Evolutionary conservation across 1,139 yeast genomes (phyloP), one percentile per base, ranked within the genome.

Genomic region (Suhomyces anneliseae): DNA sequence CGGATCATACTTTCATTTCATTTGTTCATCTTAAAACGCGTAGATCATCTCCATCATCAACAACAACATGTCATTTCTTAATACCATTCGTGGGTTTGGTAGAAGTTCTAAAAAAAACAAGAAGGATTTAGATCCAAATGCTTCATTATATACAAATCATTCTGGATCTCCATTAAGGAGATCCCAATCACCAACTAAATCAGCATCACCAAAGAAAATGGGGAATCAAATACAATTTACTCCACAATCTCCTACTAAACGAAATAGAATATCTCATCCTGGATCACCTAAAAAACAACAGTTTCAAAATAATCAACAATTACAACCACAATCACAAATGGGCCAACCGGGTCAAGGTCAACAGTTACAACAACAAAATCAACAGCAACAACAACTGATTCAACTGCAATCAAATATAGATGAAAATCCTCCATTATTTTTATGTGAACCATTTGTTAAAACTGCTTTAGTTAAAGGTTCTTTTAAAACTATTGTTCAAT

Each of bases 391-490:
- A 31, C 36, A 26, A 26, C 43, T 37, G 35, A 14, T 19, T 26
- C 19, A 15, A 34, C 42, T 11, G 12, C 19, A 19, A 39, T 36
- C 24, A 4, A 19, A 19, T 19, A 19, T 19, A 19, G 24, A 19
- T 19, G 24, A 19, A 19, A 19, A 19, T 6, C 58, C 69, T 45
- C 95, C 92, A 9, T 74, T 87, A 42, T 93, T 90, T 62, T 66
- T 93, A 58, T 86, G 95, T 62, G 97, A 92, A 56, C 98, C 98
- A 11, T 95, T 88, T 66, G 95, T 92, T 6, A 85, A 92, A 52
- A 89, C 97, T 0, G 96, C 98, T 0, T 74, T 93, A 40, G 99
- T 95, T 33, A 93, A 93, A 61, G 99, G 99, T n/a, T 88, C 96
- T 1, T 95, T 90, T 72, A 90, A 88, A 60, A 92, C 99, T 1